Evolutionary conservation across 1,284 basidiomycete species (phyloP).

Genomic region (Ustilago sp.): DNA sequence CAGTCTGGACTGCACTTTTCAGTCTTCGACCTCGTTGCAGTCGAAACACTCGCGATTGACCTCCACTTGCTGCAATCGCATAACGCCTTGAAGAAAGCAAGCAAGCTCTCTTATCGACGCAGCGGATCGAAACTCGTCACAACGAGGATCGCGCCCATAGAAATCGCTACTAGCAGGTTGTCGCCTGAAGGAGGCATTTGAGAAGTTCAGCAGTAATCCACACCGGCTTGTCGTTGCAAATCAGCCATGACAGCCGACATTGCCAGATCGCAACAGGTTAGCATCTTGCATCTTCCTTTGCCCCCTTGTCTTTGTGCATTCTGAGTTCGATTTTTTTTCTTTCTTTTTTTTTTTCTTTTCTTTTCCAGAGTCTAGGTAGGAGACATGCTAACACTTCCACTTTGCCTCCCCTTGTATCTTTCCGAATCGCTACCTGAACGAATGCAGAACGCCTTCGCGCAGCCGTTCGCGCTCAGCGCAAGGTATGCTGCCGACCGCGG

Average conservation of each 20-base stretch:
- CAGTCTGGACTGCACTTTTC: slow-evolving; percentile 2
- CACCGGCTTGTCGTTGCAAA: slow-evolving; percentile 3
- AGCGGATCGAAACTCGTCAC: neutral
- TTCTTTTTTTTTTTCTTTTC: neutral
- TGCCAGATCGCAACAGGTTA: slow-evolving; percentile 41
- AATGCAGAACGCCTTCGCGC: slow-evolving; percentile 51
- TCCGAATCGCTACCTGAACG: neutral
- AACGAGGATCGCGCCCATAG: neutral
- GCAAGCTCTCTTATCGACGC: neutral
- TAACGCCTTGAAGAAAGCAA: neutral
- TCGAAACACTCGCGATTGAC: slow-evolving; percentile 12
- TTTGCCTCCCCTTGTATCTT: slow-evolving; percentile 8
- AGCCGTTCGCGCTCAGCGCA: slow-evolving; percentile 64
- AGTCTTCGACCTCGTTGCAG: slow-evolving; percentile 10
- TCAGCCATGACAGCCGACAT: slow-evolving; percentile 49
- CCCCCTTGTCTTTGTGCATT: neutral
- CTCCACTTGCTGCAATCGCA: neutral
- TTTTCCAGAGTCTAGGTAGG: neutral
- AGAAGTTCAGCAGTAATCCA: slow-evolving; percentile 19
- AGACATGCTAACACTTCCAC: neutral
- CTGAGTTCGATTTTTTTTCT: neutral
- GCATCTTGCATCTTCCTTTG: slow-evolving; percentile 9
- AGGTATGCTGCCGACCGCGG: slow-evolving; percentile 63
- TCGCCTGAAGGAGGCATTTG: slow-evolving; percentile 37
- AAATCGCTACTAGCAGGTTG: slow-evolving; percentile 14